Evolutionary conservation across 1,284 basidiomycete species (phyloP), one percentile per base, ranked within the genome.

Genomic region (Puccinia horiana): DNA sequence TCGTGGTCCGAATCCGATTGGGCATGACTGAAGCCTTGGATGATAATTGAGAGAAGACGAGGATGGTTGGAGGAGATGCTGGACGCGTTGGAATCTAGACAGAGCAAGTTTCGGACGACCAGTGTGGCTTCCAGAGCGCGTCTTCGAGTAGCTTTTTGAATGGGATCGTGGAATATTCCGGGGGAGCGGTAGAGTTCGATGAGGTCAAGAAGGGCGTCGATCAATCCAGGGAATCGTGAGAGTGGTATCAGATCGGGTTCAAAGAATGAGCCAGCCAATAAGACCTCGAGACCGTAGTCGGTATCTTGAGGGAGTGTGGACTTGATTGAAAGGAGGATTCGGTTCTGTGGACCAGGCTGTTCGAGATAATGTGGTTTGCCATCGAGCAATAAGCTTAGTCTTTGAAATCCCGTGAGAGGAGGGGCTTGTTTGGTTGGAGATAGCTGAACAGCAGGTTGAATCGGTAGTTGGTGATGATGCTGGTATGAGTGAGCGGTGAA

Each of bases 271-370:
- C 35, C 78, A 0, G 67, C 52, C 23, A 81, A 23, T 12, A 81
- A 32, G 40, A 73, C 40, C 32, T 73, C 69, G 18, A 81, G 49
- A 18, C 35, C 78, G 26, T 37, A 73, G 29, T 81, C 69, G 47
- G 52, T 44, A 44, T 81, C 69, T 23, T 73, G 35, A 6, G 67
- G 18, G 49, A 81, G 56, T 0, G 42, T 61, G 11, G 78, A 81
- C 61, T 63, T 72, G 37, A 81, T 42, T 6, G 78, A 72, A 16
- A 81, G 69, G 20, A 81, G 54, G n/a, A 81, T 63, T 26, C 69
- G 42, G 52, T 81, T 81, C n/a, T 58, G 70, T 18, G 70, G 52
- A 29, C 69, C 78, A 54, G 78, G 78, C 40, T 58, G 70, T n/a
- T 58, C 32, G 42, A 81, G 70, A n/a, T 72, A 56, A 37, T 81